Evolutionary conservation across 2,329 filamentous ascomycete genomes (phyloP), one percentile per base, ranked within the genome.

Genomic region (Botrytis porri): DNA sequence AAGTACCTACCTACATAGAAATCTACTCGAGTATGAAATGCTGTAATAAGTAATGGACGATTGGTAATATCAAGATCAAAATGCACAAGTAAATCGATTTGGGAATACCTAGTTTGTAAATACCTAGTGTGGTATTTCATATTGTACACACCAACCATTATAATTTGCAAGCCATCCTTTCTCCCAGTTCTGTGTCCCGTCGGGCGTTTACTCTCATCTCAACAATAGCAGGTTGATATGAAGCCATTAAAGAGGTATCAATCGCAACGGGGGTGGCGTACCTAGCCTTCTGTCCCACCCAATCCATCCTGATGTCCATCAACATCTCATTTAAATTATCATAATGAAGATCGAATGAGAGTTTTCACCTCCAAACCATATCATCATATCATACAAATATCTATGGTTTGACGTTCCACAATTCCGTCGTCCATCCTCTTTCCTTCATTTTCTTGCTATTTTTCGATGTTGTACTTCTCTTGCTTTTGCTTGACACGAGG

Each of bases 391-490:
- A 67, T 57, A 32, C 35, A 41, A 22, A 67, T 32, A n/a, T 29
- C 70, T 75, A 78, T 39, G 69, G 51, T 69, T 77, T 79, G 18
- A 81, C 77, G 54, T 75, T 80, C 89, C 89, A 91, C 65, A 91
- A 77, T 76, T 91, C 88, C 71, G 87, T 84, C 71, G 87, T 88
- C 89, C 88, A 90, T 39, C 89, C 89, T 81, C 86, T 84, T 81
- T 89, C 86, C 60, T 88, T 85, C 77, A 89, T 82, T 82, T 88
- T 90, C 83, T 89, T 91, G 78, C 84, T 88, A 75, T 83, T 85
- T 9, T 41, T 37, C 35, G 84, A 83, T 2, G 83, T 77, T 45
- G 75, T 41, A 7, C 82, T 80, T 77, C 86, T 86, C 75, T 89
- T 88, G 29, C 83, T 69, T 29, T 61, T 84, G 18, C 86, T 85